Evolutionary conservation across 352 stramenopile species (phyloP).

Genomic region (Elongisporangium prolatum): DNA sequence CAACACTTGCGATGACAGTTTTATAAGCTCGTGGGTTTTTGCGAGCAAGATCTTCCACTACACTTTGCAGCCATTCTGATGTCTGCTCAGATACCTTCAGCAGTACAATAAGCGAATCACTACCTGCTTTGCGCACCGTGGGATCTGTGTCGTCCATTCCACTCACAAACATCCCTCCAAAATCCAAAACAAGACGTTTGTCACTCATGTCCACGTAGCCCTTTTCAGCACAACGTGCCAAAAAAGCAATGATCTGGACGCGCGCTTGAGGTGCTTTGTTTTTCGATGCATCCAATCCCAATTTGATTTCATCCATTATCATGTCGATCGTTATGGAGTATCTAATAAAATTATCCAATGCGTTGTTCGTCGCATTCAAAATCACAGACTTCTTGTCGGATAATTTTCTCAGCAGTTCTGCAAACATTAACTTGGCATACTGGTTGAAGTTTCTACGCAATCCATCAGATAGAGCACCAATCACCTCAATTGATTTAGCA

Average conservation of each 20-base stretch:
- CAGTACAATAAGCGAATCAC: slow-evolving; percentile 58
- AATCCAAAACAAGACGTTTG: slow-evolving; percentile 55
- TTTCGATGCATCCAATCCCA: slow-evolving; percentile 60
- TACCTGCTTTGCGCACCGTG: slow-evolving; percentile 69
- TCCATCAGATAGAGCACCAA: slow-evolving; percentile 71
- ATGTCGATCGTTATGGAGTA: slow-evolving; percentile 82
- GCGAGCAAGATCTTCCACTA: slow-evolving; percentile 57
- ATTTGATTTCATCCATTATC: slow-evolving; percentile 85
- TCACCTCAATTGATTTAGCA: slow-evolving; percentile 80
- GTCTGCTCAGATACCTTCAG: slow-evolving; percentile 49
- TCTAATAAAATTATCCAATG: slow-evolving; percentile 75
- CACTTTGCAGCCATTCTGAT: slow-evolving; percentile 42
- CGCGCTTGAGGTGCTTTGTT: slow-evolving; percentile 80
- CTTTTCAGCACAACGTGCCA: slow-evolving; percentile 69
- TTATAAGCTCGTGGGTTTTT: slow-evolving; percentile 77
- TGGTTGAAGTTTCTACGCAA: slow-evolving; percentile 79
- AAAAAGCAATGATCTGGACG: slow-evolving; percentile 68
- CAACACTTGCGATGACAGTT: slow-evolving; percentile 21
- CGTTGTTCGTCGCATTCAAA: slow-evolving; percentile 78
- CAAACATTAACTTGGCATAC: slow-evolving; percentile 70
- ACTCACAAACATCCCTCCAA: slow-evolving; percentile 54
- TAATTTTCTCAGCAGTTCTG: slow-evolving; percentile 76
- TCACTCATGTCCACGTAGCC: slow-evolving; percentile 57
- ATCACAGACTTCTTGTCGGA: slow-evolving; percentile 88
- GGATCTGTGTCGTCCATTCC: slow-evolving; percentile 76